Percentiles rank a stretch among this genome's conserved stretches.
These are phyloP conservation scores for Aspergillus glaucus DNA, from an alignment of 2,329 filamentous ascomycete species.

Conservation along the genomic window DNA sequence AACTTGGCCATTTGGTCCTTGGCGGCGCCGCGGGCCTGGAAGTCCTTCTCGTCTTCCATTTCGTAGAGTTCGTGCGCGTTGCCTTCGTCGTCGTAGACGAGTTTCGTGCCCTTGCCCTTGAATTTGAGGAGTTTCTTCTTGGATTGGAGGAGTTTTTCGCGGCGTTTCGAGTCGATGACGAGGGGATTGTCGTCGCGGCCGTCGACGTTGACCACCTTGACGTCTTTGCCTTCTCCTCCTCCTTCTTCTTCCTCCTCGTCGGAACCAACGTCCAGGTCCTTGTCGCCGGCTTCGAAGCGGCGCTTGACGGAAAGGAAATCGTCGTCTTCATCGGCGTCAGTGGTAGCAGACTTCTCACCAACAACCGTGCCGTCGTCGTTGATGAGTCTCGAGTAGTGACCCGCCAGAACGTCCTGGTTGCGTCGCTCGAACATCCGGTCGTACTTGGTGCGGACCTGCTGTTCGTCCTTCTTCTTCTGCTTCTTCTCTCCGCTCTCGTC, in stretches of 20 bases:
- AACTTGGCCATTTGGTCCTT: conserved; percentile 72
- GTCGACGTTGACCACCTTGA: conserved; percentile 46
- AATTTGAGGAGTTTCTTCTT: conserved; percentile 92
- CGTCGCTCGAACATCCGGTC: conserved; percentile 96
- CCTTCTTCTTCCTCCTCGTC: conserved; percentile 34
- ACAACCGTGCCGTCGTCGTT: conserved; percentile 49
- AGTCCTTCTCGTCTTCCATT: conserved; percentile 76
- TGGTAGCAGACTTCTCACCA: conserved; percentile 30
- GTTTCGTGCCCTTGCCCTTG: conserved; percentile 76
- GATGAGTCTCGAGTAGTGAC: conserved; percentile 85
- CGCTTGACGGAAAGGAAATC: conserved; percentile 88
- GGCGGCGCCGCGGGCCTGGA: conserved; percentile 66
- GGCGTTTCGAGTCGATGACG: conserved; percentile 86
- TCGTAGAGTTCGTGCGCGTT: conserved; percentile 80
- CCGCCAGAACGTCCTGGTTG: conserved; percentile 92
- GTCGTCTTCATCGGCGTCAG: conserved; percentile 60
- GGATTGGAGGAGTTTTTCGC: conserved; percentile 88
- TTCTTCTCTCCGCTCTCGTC: conserved; percentile 33
- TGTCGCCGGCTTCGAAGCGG: conserved; percentile 66
- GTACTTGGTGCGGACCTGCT: conserved; percentile 77
- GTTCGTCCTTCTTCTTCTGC: conserved; percentile 55
- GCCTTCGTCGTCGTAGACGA: conserved; percentile 90
- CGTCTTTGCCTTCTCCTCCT: conserved; percentile 30
- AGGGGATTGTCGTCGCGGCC: conserved; percentile 64
- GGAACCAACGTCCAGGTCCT: conserved; percentile 39